Evolutionary conservation across 345 rosid species (phyloP), one percentile per base, ranked within the genome.

Genomic region (Anastatica hierochuntica): DNA sequence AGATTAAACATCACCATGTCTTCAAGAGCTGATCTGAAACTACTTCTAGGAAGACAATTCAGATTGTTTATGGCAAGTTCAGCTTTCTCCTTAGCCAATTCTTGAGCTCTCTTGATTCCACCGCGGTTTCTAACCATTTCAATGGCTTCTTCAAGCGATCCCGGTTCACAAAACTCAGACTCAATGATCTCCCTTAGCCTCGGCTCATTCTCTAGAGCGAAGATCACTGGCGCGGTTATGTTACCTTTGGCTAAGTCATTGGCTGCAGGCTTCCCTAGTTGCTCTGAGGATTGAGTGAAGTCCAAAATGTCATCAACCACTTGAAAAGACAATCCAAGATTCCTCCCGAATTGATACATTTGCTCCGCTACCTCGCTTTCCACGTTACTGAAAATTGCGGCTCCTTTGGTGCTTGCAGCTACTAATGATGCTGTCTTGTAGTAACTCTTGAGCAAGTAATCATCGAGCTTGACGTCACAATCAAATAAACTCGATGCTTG

Each of bases 361-460:
- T 74, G 67, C 71, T 76, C 76, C 0, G 80, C 46, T 1, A 78
- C 50, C 16, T 39, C 52, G n/a, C 31, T 34, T 72, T 77, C 86
- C 13, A 79, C 94, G 31, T 78, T 80, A 40, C 95, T 88, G 69
- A 88, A 88, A 19, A 92, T 72, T 14, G 95, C 88, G 52, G 95
- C 94, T 71, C 90, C 94, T 75, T 85, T 85, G 35, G 96, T 88
- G 56, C 98, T 88, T 31, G 96, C 94, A 5, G 96, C 95, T 21
- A 92, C 77, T 53, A 92, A 69, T 37, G 98, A 92, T 13, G 98
- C 95, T 35, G 98, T 92, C 64, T 88, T 92, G 64, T 79, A 88
- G 73, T 79, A 92, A 73, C 95, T 88, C 77, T 92, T 92, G 60
- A 81, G 72, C 70, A 92, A 58, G 68, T 92, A 92, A 24, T 88